Base-by-base conservation (phyloP, 2,329 filamentous ascomycete species). In the Ophiosphaerella narmari region DNA sequence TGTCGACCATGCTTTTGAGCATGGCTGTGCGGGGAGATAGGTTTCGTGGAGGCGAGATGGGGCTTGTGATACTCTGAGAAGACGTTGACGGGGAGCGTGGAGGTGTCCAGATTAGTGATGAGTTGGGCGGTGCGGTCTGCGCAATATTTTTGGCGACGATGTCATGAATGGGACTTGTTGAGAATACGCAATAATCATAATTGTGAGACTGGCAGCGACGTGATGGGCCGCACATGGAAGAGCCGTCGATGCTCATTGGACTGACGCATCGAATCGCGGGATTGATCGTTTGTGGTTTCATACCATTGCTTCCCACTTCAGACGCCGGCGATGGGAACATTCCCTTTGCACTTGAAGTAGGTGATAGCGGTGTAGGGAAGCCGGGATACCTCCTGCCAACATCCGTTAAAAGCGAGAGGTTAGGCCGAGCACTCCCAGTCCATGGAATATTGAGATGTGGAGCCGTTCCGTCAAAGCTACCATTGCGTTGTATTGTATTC, bases 281-380 rank as follows among this genome's bases (percentile, higher is more conserved):
- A 33, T 52, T 65, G 7, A 34, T 14, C 40, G 41, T 11, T 11
- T 44, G 56, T 4, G 59, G 49, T 7, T 57, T 63, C 11, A 31
- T 34, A 34, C 29, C 18, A 6, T 39, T 40, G 29, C 55, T 61
- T 42, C 49, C 58, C 16, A 18, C 26, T 7, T 64, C 60, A 6
- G 62, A 65, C 7, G 41, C 46, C 9, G 70, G 69, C 14, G 63
- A 68, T 7, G 67, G 67, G 34, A 56, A 71, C n/a, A 57, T 23
- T 6, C 55, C 52, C 29, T 63, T 67, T 9, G 70, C 67, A n/a
- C 51, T 54, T 9, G 41, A 18, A 1, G 69, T 68, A 9, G 70
- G 70, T 3, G 69, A 70, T 1, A 67, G 43, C 5, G 68, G 64
- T 7, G 46, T 67, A 6, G 66, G 68, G 29, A 72, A 72, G 35